phyloP scores from a whole-genome alignment of 2,329 filamentous ascomycete species.

The Elsinoe arachidis region DNA sequence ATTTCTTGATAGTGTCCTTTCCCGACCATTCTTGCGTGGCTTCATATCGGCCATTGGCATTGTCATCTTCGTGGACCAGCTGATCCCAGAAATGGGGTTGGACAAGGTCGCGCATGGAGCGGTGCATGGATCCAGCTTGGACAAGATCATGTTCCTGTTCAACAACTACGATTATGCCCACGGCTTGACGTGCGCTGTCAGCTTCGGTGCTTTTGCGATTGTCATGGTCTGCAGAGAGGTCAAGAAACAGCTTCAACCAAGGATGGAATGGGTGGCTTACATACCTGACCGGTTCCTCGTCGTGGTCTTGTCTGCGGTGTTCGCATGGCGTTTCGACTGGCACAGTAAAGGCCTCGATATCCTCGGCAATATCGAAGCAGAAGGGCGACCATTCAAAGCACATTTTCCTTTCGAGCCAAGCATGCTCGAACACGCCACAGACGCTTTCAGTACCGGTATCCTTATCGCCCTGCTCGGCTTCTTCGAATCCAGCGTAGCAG shows the following conservation, averaged over 20 bases:
- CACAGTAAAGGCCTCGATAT: conserved; percentile 71
- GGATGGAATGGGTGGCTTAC: conserved; percentile 73
- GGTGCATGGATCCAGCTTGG: conserved; percentile 73
- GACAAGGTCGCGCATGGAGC: conserved; percentile 58
- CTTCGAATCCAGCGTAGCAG: conserved; percentile 93
- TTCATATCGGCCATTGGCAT: conserved; percentile 97
- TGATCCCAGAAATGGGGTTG: conserved; percentile 83
- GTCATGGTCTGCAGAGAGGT: conserved; percentile 76
- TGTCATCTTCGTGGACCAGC: conserved; percentile 89
- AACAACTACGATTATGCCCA: conserved; percentile 59
- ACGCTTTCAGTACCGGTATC: conserved; percentile 84
- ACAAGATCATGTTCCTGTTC: conserved; percentile 75
- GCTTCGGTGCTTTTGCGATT: conserved; percentile 69
- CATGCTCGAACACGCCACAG: conserved; percentile 73
- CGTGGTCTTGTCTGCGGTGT: conserved; percentile 72
- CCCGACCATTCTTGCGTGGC: conserved; percentile 80
- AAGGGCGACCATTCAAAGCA: conserved; percentile 66
- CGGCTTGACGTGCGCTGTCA: conserved; percentile 64
- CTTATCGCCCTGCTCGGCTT: conserved; percentile 94
- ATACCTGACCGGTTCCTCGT: conserved; percentile 86
- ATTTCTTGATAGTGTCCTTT: conserved; percentile 90
- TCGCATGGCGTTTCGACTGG: conserved; percentile 72
- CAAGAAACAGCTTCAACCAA: conserved; percentile 71
- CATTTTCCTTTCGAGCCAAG: conserved; percentile 73
- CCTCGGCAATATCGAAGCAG: conserved; percentile 70